Base-by-base conservation (phyloP, 257 asterid species). In the Solanum phureja region DNA sequence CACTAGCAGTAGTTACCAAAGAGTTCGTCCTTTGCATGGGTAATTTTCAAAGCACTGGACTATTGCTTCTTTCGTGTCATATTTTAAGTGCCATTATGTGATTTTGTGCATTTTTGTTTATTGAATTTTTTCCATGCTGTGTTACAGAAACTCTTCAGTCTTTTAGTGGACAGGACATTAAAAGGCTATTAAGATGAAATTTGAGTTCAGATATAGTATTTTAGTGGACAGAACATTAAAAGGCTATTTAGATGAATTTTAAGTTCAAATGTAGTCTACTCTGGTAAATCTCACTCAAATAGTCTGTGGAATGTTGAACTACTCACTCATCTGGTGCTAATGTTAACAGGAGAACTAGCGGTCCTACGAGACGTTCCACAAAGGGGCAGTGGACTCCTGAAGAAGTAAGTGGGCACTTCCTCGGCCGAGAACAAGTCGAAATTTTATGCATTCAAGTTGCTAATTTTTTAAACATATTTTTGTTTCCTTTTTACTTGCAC, bases 311-410 rank as follows among this genome's bases (percentile, higher is more conserved):
- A 89, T 66, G 16, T 79, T 77, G 35, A 46, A 66, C 87, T 56
- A 52, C 60, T 86, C 16, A 89, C 86, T 84, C 66, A 44, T n/a
- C 79, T 86, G 79, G 64, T 72, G 88, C 81, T 71, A 86, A 86
- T 86, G 34, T 72, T 73, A 88, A 87, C 91, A 97, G 99, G 94
- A 95, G 99, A 91, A 94, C 98, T 21, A 94, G 94, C 85, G 99
- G 99, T 42, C 99, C 99, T 6, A 95, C 99, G 77, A 92, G 99
- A 88, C 98, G 99, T 89, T 97, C 99, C 84, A 95, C 99, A 85
- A 97, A 96, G 94, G 99, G 99, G 27, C 99, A 97, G 86, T 97
- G 99, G 99, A 95, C 98, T 27, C 91, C 94, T 19, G 99, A 96
- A 91, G 99, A 97, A 98, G 99, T 97, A 89, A 89, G 75, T 79